Evolutionary conservation across 164 flowering plant genomes (phyloP).

Genomic region (Taxillus chinensis): DNA sequence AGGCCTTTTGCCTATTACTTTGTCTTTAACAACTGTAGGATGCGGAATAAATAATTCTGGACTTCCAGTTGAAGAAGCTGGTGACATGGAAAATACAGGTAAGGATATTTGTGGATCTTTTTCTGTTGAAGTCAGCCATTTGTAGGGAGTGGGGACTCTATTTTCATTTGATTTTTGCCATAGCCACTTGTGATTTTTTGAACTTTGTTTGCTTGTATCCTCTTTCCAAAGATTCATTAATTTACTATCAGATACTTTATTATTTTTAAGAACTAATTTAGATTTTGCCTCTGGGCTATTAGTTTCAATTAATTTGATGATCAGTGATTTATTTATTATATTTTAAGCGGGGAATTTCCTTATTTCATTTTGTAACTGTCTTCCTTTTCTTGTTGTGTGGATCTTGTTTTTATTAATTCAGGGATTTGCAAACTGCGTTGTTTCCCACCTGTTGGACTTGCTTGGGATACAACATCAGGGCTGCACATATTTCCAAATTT

Average conservation of each 20-base stretch:
- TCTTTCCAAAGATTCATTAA: not conserved
- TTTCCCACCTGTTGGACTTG: conserved; percentile 93
- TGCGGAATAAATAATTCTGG: conserved; percentile 80
- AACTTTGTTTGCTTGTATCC: not conserved
- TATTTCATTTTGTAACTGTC: not conserved
- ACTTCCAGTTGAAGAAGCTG: conserved; percentile 62
- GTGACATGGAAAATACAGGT: conserved; percentile 62
- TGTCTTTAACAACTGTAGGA: conserved; percentile 59
- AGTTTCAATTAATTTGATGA: too few relatives aligned
- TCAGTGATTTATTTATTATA: too few relatives aligned
- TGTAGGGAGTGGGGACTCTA: not conserved
- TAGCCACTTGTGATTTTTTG: not conserved
- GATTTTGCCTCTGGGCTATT: too few relatives aligned
- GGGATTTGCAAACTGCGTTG: conserved; percentile 92
- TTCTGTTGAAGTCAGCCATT: not conserved
- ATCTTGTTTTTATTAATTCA: conserved; percentile 23
- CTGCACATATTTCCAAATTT: conserved; percentile 78
- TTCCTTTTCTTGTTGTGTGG: not conserved
- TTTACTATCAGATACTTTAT: too few relatives aligned
- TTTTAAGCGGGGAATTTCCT: not conserved
- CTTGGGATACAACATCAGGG: conserved; percentile 88
- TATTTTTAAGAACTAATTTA: too few relatives aligned
- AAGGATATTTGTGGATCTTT: conserved; percentile 18
- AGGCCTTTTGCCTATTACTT: conserved; percentile 78
- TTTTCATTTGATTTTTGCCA: not conserved